Base-by-base conservation (phyloP, 2,329 filamentous ascomycete species). In the Diaporthe longicolla region DNA sequence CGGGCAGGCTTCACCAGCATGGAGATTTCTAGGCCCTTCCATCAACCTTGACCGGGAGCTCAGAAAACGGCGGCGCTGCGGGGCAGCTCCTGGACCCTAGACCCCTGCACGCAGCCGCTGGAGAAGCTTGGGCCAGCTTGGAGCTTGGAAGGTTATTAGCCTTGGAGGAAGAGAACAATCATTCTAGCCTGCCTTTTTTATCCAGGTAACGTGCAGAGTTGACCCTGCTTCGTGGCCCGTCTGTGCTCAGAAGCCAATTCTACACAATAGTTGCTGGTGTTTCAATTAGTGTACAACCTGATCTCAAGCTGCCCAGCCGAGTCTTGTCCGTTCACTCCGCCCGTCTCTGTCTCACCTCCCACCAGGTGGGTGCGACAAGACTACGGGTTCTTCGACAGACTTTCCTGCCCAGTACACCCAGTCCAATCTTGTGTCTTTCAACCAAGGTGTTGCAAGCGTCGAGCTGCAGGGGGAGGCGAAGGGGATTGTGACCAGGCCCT, bases 21-120 rank as follows among this genome's bases (percentile, higher is more conserved):
- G 61, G 73, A 74, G 73, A 55, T 72, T 74, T 74, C 73, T 74
- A 74, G 73, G 73, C 73, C 70, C 63, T 74, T 74, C 73, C 73
- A 74, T 72, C 61, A 61, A 50, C 52, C 45, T 61, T 73, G 63
- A 68, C 63, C 24, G 17, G 40, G 69, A 61, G 69, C 55, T 71
- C 69, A 71, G 69, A 63, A 63, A 54, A 63, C 24, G 50, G 59
- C 57, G 29, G 43, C 24, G 48, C 45, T 29, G 70, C 70, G 70
- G 70, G 70, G 70, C 70, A 71, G 70, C 70, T 40, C 45, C 24
- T 63, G 45, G n/a, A 61, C 70, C 57, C 57, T 50, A 35, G 57
- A 63, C 57, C 57, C 57, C 50, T 50, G 69, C 29, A 19, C 32
- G 43, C 15, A 19, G 45, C 43, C 7, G 32, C 43, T 11, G 32